These are phyloP conservation scores for Corynespora cassiicola DNA, from an alignment of 2,329 filamentous ascomycete species.

Conservation along the genomic window DNA sequence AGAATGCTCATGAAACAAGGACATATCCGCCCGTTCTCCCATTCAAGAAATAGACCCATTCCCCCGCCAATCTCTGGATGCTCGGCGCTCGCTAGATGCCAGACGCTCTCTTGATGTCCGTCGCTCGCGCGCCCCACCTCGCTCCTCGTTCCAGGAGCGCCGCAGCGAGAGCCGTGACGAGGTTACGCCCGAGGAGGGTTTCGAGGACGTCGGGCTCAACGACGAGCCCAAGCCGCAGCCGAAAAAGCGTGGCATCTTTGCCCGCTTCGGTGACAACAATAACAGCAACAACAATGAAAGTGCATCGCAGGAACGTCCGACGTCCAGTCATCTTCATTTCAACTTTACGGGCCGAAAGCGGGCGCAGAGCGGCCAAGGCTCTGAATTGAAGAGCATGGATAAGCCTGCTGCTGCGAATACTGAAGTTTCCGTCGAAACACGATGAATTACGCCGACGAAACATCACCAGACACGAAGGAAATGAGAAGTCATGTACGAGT, in stretches of 20 bases:
- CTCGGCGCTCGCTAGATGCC: conserved; percentile 83
- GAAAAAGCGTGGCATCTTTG: conserved; percentile 82
- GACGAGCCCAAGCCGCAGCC: conserved; percentile 72
- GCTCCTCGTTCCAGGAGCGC: conserved; percentile 65
- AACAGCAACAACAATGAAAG: conserved; percentile 29
- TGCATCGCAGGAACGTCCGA: conserved; percentile 46
- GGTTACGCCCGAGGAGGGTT: conserved; percentile 77
- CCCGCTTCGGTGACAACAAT: conserved; percentile 73
- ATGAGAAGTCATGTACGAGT: too few relatives aligned
- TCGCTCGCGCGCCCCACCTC: conserved; percentile 62
- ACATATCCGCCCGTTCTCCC: conserved; percentile 88
- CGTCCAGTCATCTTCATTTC: conserved; percentile 62
- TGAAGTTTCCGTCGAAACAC: conserved; percentile 33
- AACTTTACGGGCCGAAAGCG: conserved; percentile 74
- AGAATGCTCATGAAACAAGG: conserved; percentile 64
- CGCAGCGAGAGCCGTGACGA: conserved; percentile 64
- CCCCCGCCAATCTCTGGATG: conserved; percentile 58
- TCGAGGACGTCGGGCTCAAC: conserved; percentile 88
- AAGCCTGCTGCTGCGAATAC: conserved; percentile 26
- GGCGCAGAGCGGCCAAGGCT: conserved; percentile 70
- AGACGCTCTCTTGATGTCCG: conserved; percentile 60
- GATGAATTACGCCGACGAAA: too few relatives aligned
- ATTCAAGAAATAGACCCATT: conserved; percentile 65
- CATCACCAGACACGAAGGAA: not conserved
- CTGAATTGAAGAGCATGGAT: conserved; percentile 74